Evolutionary conservation across 768 basidiomycete genomes (phyloP).

Genomic region (Psilocybe cubensis): DNA sequence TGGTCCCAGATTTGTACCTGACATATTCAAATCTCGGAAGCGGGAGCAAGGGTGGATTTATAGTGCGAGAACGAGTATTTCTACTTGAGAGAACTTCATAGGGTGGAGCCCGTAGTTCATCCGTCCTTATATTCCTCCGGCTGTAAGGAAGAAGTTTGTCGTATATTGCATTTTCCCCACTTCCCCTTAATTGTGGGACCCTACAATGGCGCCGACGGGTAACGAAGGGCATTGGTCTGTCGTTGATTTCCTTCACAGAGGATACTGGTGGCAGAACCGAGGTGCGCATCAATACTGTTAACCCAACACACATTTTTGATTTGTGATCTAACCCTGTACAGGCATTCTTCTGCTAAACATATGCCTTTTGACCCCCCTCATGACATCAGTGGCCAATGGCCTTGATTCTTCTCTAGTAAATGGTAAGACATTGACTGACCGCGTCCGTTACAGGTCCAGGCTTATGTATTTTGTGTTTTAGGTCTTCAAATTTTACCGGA

Average conservation of each 20-base stretch:
- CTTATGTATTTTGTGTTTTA: slow-evolving; percentile 22
- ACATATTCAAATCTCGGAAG: neutral
- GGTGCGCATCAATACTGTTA: slow-evolving; percentile 36
- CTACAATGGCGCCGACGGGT: slow-evolving; percentile 18
- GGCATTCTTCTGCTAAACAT: slow-evolving; percentile 64
- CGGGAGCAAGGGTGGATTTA: neutral
- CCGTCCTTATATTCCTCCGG: slow-evolving; percentile 3
- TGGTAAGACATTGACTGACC: slow-evolving; percentile 26
- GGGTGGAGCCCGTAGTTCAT: slow-evolving; percentile 1
- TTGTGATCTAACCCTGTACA: slow-evolving; percentile 19
- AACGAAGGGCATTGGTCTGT: slow-evolving; percentile 40
- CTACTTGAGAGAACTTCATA: neutral
- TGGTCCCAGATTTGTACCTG: neutral
- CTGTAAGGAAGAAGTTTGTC: neutral
- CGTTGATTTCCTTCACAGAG: slow-evolving; percentile 60
- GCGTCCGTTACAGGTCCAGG: slow-evolving; percentile 14
- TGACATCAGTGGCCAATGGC: slow-evolving; percentile 69
- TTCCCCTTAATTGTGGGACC: neutral
- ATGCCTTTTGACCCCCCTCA: slow-evolving; percentile 61
- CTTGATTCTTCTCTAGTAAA: slow-evolving; percentile 72
- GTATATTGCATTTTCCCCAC: neutral
- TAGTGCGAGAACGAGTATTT: neutral
- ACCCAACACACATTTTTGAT: neutral
- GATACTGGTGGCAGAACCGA: slow-evolving; percentile 64
- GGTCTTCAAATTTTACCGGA: slow-evolving; percentile 70